phyloP scores from a whole-genome alignment of 768 basidiomycete genomes.

The Mycena venus region DNA sequence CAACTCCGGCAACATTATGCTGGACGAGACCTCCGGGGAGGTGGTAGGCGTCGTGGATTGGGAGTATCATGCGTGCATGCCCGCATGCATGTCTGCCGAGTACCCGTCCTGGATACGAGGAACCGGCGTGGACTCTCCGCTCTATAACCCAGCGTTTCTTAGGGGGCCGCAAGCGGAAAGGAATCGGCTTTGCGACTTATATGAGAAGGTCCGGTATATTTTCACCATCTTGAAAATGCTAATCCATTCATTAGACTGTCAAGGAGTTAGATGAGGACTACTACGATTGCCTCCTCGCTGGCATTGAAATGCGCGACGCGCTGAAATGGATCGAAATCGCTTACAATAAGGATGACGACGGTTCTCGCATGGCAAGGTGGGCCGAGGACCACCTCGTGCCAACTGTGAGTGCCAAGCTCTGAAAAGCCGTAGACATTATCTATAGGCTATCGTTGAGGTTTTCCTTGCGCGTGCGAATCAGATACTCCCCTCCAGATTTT shows the following conservation, averaged over 20 bases:
- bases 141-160: not conserved
- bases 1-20: not conserved
- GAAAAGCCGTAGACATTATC: too few relatives aligned
- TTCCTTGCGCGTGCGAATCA: too few relatives aligned
- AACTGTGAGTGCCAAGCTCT: too few relatives aligned
- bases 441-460: too few relatives aligned
- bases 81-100: slow-evolving; percentile 3
- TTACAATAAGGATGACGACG: not conserved
- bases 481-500: too few relatives aligned
- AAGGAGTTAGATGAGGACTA: slow-evolving; percentile 17
- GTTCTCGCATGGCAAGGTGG: not conserved
- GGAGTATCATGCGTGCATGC: slow-evolving; percentile 12
- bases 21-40: slow-evolving; percentile 1
- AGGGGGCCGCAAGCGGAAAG: not conserved
- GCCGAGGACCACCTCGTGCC: not conserved
- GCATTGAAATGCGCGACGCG: slow-evolving; percentile 13
- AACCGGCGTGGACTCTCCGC: not conserved
- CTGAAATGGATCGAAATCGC: slow-evolving; percentile 19
- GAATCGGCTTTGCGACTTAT: slow-evolving; percentile 11
- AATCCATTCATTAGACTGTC: not conserved
- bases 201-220: not conserved
- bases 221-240: too few relatives aligned
- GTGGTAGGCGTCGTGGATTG: slow-evolving; percentile 14
- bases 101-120: slow-evolving; percentile 14
- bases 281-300: slow-evolving; percentile 5